Percentiles rank a stretch among this genome's conserved stretches.
These are phyloP conservation scores for Calendula officinalis DNA, from an alignment of 129 eudicot genomes.

Conservation along the genomic window DNA sequence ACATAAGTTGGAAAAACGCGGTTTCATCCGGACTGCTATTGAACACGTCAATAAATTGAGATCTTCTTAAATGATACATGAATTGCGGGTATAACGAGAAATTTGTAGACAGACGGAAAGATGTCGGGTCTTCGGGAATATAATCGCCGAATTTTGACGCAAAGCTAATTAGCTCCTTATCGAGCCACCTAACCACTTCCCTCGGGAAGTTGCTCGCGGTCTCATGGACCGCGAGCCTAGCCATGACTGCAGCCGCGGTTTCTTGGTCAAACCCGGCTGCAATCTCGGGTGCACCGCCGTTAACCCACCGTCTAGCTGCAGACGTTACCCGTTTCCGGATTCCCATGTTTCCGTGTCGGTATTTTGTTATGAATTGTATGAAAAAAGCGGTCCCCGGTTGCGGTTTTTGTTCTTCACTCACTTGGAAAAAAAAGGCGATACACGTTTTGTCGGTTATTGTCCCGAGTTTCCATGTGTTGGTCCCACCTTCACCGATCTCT, in stretches of 20 bases:
- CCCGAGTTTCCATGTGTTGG: slow-evolving; percentile 80
- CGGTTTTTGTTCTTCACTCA: slow-evolving; percentile 51
- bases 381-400: slow-evolving; percentile 80
- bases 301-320: slow-evolving; percentile 91
- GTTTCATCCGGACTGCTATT: slow-evolving; percentile 96
- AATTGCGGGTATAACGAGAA: slow-evolving; percentile 90
- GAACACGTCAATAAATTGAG: slow-evolving; percentile 86
- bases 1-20: slow-evolving; percentile 76
- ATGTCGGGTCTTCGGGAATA: slow-evolving; percentile 81
- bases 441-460: slow-evolving; percentile 75
- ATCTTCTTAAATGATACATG: slow-evolving; percentile 85
- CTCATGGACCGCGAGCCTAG: slow-evolving; percentile 73
- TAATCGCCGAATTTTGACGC: slow-evolving; percentile 86
- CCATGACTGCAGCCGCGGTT: slow-evolving; percentile 86
- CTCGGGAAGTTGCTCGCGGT: slow-evolving; percentile 44
- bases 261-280: slow-evolving; percentile 95
- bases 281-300: slow-evolving; percentile 62
- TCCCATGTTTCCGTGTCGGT: slow-evolving; percentile 70
- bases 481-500: slow-evolving; percentile 80
- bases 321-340: slow-evolving; percentile 79
- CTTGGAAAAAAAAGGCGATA: slow-evolving; percentile 82
- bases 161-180: slow-evolving; percentile 62
- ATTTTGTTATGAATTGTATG: slow-evolving; percentile 84
- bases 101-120: slow-evolving; percentile 79
- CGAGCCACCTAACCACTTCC: slow-evolving; percentile 87